These are phyloP conservation scores for Alternaria arborescens DNA, from an alignment of 2,329 filamentous ascomycete species.

Conservation along the genomic window DNA sequence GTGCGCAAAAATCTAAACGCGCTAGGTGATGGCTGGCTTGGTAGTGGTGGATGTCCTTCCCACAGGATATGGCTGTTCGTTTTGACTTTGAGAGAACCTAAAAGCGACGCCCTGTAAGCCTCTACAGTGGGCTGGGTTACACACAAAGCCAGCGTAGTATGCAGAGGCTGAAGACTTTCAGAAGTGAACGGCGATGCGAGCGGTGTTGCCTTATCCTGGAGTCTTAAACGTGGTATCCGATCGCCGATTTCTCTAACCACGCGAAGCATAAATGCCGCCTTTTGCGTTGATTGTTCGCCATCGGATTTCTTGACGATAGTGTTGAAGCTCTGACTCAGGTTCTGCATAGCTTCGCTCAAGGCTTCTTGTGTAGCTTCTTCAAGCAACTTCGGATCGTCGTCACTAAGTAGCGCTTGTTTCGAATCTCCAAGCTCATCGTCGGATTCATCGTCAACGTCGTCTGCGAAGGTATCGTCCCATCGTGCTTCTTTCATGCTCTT, in stretches of 20 bases:
- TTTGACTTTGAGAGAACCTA: constrained; percentile 54
- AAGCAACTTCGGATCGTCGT: constrained; percentile 73
- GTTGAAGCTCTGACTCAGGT: constrained; percentile 65
- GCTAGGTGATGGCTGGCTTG: constrained; percentile 78
- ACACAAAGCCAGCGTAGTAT: constrained; percentile 66
- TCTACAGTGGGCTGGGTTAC: constrained; percentile 61
- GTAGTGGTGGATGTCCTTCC: constrained; percentile 79
- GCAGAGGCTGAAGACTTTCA: constrained; percentile 69
- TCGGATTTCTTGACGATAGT: constrained; percentile 58
- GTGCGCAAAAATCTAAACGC: constrained; percentile 76
- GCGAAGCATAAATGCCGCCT: constrained; percentile 70
- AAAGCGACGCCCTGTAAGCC: constrained; percentile 55
- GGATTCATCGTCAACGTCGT: constrained; percentile 74
- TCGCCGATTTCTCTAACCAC: constrained; percentile 77
- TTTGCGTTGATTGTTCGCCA: constrained; percentile 52
- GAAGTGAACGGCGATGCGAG: constrained; percentile 48
- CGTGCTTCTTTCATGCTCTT: constrained; percentile 71
- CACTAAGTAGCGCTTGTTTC: constrained; percentile 72
- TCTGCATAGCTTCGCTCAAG: constrained; percentile 65
- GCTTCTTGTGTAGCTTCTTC: constrained; percentile 66
- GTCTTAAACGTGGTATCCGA: constrained; percentile 52
- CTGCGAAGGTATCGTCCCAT: constrained; percentile 79
- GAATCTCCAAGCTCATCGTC: constrained; percentile 75
- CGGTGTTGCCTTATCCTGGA: constrained; percentile 42
- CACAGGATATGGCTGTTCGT: constrained; percentile 75